Base-by-base conservation (phyloP, 2,329 filamentous ascomycete genomes). In the Hypoxylon sp. region DNA sequence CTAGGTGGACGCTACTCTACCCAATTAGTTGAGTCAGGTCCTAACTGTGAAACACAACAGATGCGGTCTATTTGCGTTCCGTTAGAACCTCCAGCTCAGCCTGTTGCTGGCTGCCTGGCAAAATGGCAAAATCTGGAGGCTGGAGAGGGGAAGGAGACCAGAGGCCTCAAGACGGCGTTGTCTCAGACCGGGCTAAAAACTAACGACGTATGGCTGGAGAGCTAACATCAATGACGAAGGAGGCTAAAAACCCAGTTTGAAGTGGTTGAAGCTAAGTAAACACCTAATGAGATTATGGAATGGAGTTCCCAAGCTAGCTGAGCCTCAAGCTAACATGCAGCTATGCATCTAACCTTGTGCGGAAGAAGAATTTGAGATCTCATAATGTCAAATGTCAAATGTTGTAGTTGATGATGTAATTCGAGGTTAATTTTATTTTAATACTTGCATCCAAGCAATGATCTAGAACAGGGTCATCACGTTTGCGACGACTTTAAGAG, bases 141-240 rank as follows among this genome's bases (percentile, higher is more conserved):
- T 33, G 22, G 3, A 33, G 50, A 55, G 59, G 47, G 54, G 39
- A 37, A 59, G 29, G 29, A 9, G 26, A 44, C 42, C 29, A 55
- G 48, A 50, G 31, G 39, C 19, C 22, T 50, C 44, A 52, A 22
- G 55, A 61, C 19, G 31, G 48, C 47, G 37, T 44, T 17, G 47
- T 44, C 55, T 53, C 48, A 61, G 47, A 31, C 35, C n/a, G 50
- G 61, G 50, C 33, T 59, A 61, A 66, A 33, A 52, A 63, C 50
- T 63, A 66, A 63, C 59, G 19, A 42, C 14, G 48, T 53, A 51
- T 57, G 52, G 26, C 13, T 33, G 22, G 37, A 59, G 52, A 67
- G 52, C 37, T 53, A 63, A 67, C 54, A 63, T 67, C 71, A 64
- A 74, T 72, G 74, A 74, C 70, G 71, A 71, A 71, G 63, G 72